Conservation (phyloP, 192 early-diverging fungal genomes). For the Rhizoclosmatium sp. region DNA sequence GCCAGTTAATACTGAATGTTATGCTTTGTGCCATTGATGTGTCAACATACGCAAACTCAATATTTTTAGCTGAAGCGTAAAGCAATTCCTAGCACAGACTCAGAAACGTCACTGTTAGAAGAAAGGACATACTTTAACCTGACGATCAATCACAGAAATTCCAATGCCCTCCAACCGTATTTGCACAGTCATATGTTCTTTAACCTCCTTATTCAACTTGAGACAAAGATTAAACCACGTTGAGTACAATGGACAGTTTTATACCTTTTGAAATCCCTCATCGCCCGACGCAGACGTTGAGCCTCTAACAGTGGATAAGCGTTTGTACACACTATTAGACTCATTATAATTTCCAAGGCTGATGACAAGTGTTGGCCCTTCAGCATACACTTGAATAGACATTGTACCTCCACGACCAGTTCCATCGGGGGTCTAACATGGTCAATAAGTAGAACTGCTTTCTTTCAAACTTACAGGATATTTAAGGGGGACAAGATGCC, state of each 20-base stretch:
- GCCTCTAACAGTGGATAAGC: not conserved
- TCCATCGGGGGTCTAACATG: conserved; percentile 5
- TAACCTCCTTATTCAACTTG: conserved; percentile 48
- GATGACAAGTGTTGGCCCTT: conserved; percentile 52
- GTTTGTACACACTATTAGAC: conserved; percentile 34
- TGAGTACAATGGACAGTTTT: not conserved
- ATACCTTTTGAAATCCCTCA: conserved; percentile 24
- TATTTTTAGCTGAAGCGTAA: conserved; percentile 80
- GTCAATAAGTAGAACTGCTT: not conserved
- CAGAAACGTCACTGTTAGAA: conserved; percentile 2
- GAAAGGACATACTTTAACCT: conserved; percentile 62
- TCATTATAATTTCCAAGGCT: conserved; percentile 47
- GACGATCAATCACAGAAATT: conserved; percentile 83
- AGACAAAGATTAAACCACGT: not conserved
- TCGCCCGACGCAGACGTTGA: not conserved
- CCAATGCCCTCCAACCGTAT: conserved; percentile 88
- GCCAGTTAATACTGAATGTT: conserved; percentile 84
- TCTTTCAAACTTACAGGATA: conserved; percentile 63
- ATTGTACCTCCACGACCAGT: conserved; percentile 41
- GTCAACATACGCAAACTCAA: conserved; percentile 82
- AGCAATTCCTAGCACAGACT: conserved; percentile 71
- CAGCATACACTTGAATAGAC: conserved; percentile 51
- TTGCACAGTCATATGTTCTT: conserved; percentile 65
- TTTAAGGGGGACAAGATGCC: conserved; percentile 83
- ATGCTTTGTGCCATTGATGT: conserved; percentile 82